Evolutionary conservation across 1,139 yeast genomes (phyloP), one percentile per base, ranked within the genome.

Genomic region (Suhomyces choctaworum): DNA sequence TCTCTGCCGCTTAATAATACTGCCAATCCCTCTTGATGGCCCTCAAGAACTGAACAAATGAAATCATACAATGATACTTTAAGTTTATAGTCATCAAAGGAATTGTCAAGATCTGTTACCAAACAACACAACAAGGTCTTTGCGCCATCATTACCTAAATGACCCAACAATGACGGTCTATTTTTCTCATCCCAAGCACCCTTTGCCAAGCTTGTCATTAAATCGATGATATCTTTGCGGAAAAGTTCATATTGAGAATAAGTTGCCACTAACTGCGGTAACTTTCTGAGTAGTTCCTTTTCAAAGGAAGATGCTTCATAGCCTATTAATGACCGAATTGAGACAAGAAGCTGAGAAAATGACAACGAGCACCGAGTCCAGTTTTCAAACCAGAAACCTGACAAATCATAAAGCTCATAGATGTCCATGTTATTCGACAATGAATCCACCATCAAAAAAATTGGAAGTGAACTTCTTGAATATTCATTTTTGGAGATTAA

Each of bases 1-100:
- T 81, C 82, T 40, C 76, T 64, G 1, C 95, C 96, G 32, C 87
- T 83, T 42, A 92, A 77, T 29, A 86, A 66, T 32, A 86, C 84
- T 1, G 95, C 74, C 20, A 90, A 62, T 1, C 97, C 97, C 53
- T 89, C 95, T 61, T 92, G 97, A 39, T 82, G 78, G 7, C 87
- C 81, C 45, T 76, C 78, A 71, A 86, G 73, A 5, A 87, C 82
- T 0, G 89, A 73, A n/a, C 92, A 74, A 41, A 90, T 77, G 46
- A 88, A 85, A 38, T 76, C 78, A 50, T 85, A 85, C 13, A 86
- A 63, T 5, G 76, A 66, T 16, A 78, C 74, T 39, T 82, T 74
- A 27, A 83, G 64, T 11, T 59, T 60, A 41, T 73, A 76, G 36
- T 76, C 77, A 46, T 79, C 85, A 43, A 82, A 67, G 1, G 76